Evolutionary conservation across 305 asterid species (phyloP).

Genomic region (Lippia alba): DNA sequence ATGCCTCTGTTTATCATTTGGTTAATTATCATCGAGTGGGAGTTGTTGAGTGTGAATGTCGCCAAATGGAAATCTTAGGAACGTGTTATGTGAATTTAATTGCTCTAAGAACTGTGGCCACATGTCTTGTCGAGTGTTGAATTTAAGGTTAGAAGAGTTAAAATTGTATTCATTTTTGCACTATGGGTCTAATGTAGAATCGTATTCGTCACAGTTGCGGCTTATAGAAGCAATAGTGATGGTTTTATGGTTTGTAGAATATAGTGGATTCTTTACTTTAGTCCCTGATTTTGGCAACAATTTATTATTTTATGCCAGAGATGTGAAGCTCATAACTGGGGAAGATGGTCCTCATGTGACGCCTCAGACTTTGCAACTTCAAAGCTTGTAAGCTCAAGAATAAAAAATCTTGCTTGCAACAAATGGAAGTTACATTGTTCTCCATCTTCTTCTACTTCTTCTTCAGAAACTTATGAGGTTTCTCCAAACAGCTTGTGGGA

Average conservation of each 20-base stretch:
- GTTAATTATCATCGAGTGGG: background rate
- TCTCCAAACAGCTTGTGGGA: conserved; percentile 92
- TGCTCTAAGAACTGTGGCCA: background rate
- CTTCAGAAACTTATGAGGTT: conserved; percentile 51
- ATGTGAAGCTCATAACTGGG: conserved; percentile 54
- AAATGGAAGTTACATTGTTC: conserved; percentile 67
- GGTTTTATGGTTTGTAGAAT: background rate
- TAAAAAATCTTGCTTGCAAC: conserved; percentile 39
- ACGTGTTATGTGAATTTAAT: background rate
- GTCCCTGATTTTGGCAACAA: conserved; percentile 19
- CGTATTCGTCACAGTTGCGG: background rate
- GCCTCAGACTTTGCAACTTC: conserved; percentile 36
- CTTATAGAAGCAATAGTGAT: background rate
- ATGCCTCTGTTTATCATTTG: conserved; percentile 16
- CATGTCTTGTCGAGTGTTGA: conserved; percentile 14
- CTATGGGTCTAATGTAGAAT: conserved; percentile 16
- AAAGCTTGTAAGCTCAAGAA: conserved; percentile 42
- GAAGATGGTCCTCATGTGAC: conserved; percentile 45
- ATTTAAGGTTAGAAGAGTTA: conserved; percentile 1
- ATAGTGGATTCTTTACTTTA: conserved; percentile 7
- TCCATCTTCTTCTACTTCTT: conserved; percentile 45
- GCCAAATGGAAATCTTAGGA: conserved; percentile 15
- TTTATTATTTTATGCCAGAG: conserved; percentile 52
- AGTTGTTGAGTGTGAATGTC: conserved; percentile 1
- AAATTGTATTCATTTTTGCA: background rate